A percentile compares a stretch with the other conserved stretches of the same genome.
Evolutionary conservation across 768 basidiomycete species (phyloP).

Genomic region (Chalciporus chontae): DNA sequence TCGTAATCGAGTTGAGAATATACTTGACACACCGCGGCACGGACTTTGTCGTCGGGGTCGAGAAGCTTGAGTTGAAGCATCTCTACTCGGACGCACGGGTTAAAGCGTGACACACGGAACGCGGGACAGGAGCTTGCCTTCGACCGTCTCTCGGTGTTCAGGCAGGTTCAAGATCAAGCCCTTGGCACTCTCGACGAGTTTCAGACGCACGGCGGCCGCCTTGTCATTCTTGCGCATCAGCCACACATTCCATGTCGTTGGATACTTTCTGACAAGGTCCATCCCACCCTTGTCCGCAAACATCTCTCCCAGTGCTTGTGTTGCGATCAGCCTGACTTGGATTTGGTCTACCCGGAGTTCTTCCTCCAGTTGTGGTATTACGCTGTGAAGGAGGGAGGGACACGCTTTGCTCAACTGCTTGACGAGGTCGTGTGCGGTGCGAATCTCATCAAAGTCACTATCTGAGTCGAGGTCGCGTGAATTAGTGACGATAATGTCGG

Average conservation of each 20-base stretch:
- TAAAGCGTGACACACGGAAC: background rate
- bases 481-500: conserved; percentile 73
- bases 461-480: conserved; percentile 51
- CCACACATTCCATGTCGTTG: conserved; percentile 85
- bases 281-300: conserved; percentile 71
- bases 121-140: conserved; percentile 50
- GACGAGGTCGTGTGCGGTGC: conserved; percentile 80
- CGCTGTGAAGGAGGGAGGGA: conserved; percentile 80
- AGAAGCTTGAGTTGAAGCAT: conserved; percentile 60
- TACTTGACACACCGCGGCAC: conserved; percentile 77
- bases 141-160: conserved; percentile 65
- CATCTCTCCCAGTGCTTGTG: conserved; percentile 86
- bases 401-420: conserved; percentile 76
- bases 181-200: conserved; percentile 69
- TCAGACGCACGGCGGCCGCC: conserved; percentile 61
- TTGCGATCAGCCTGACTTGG: conserved; percentile 73
- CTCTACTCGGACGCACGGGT: conserved; percentile 36
- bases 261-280: conserved; percentile 79
- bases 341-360: conserved; percentile 78
- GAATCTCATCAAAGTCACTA: conserved; percentile 64
- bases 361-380: conserved; percentile 90
- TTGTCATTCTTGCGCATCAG: conserved; percentile 76
- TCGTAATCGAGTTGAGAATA: conserved; percentile 90
- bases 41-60: conserved; percentile 91
- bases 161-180: conserved; percentile 61